Base-by-base conservation (phyloP, 768 basidiomycete species). In the Scleroderma bovista region DNA sequence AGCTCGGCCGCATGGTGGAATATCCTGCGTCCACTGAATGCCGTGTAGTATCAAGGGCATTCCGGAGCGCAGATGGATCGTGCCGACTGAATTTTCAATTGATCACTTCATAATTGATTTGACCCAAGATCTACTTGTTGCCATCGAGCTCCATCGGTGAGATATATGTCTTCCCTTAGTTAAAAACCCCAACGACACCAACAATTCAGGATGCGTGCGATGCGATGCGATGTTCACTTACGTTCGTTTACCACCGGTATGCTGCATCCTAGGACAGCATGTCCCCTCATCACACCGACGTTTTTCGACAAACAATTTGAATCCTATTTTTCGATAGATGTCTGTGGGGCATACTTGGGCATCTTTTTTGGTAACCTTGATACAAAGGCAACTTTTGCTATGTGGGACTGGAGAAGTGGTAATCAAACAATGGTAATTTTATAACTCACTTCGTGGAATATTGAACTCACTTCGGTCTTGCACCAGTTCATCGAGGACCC, bases 321-420 rank as follows among this genome's bases (percentile, higher is more conserved):
- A 0, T 51, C 51, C 16, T 44, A 38, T 17, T 67, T 62, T 46
- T 49, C 65, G 37, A 62, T 69, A 3, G 61, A 67, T 44, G 62
- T 71, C 20, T 69, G 61, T 50, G 67, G 65, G 37, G 33, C 54
- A 20, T 60, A 54, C 34, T 10, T 71, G 8, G 70, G 57, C 3
- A 29, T 72, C 26, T 52, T 69, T 58, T 55, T 55, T 43, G 39
- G 40, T 16, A 55, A 55, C 50, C 51, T 51, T 26, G n/a, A 46
- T 2, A 43, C 37, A 34, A 22, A 29, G 15, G 49, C 53, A 19
- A 54, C 49, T 23, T 61, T 71, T 2, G 40, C 62, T 15, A 47
- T 72, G n/a, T 71, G 64, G 68, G 57, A 71, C 32, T 71, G 70
- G 71, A 59, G 56, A 45, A 67, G 49, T 36, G 68, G 68, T n/a